phyloP scores from a whole-genome alignment of 2,329 filamentous ascomycete genomes.

The Aspergillus quadrilineatus region DNA sequence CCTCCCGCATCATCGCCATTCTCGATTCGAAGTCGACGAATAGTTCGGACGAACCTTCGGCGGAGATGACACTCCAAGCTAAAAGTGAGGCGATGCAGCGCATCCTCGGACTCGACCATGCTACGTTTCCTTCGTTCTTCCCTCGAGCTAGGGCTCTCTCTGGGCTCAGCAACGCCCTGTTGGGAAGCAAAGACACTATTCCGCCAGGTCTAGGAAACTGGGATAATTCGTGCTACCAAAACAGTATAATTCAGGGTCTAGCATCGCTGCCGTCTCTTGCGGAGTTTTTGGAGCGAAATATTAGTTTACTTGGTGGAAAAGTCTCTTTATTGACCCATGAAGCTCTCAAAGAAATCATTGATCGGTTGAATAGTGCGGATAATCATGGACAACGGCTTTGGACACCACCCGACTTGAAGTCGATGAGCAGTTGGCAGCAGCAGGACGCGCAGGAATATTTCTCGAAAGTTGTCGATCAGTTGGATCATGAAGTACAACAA shows the following conservation, averaged over 20 bases:
- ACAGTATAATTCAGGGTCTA: slow-evolving; percentile 85
- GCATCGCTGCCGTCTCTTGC: slow-evolving; percentile 71
- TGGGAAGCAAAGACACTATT: slow-evolving; percentile 34
- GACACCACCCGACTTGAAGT: slow-evolving; percentile 79
- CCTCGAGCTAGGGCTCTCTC: slow-evolving; percentile 57
- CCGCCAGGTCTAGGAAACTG: slow-evolving; percentile 76
- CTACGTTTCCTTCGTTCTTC: slow-evolving; percentile 59
- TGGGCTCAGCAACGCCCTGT: slow-evolving; percentile 49
- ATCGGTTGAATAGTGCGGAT: slow-evolving; percentile 65
- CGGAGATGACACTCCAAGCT: slow-evolving; percentile 39
- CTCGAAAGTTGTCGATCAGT: slow-evolving; percentile 79
- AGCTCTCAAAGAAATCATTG: slow-evolving; percentile 65
- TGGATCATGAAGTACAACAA: slow-evolving; percentile 72
- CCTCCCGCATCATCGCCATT: slow-evolving; percentile 41
- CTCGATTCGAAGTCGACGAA: slow-evolving; percentile 53
- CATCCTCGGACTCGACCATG: slow-evolving; percentile 61
- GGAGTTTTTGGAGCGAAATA: slow-evolving; percentile 59
- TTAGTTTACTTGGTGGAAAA: slow-evolving; percentile 37
- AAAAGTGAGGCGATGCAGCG: slow-evolving; percentile 67
- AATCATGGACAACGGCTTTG: slow-evolving; percentile 77
- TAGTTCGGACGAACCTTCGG: slow-evolving; percentile 39
- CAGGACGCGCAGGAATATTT: slow-evolving; percentile 98
- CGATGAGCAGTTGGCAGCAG: slow-evolving; percentile 92
- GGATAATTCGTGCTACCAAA: slow-evolving; percentile 97
- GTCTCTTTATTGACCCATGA: slow-evolving; percentile 48